A percentile compares a stretch with the other conserved stretches of the same genome.
Conservation (phyloP, 1,284 basidiomycete genomes). For the Thecaphora thlaspeos region DNA sequence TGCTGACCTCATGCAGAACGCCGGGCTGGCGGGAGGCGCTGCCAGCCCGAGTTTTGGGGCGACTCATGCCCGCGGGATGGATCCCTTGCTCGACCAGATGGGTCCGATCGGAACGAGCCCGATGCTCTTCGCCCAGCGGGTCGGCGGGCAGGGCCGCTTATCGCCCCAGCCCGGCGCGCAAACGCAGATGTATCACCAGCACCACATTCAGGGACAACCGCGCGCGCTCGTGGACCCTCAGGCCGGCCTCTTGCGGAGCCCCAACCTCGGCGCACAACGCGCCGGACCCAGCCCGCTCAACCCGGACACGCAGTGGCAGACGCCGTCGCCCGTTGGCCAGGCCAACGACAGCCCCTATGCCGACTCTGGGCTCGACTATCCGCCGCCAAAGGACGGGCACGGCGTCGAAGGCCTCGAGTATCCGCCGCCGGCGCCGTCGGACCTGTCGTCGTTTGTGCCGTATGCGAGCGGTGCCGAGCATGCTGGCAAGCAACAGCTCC, state of each 20-base stretch:
- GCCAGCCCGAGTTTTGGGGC: slow-evolving; percentile 5
- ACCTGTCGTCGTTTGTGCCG: slow-evolving; percentile 23
- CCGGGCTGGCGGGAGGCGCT: background rate
- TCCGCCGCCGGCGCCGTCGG: slow-evolving; percentile 22
- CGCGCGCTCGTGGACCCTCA: slow-evolving; percentile 19
- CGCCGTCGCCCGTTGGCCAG: background rate
- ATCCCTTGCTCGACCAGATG: slow-evolving; percentile 29
- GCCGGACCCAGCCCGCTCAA: slow-evolving; percentile 1
- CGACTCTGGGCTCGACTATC: slow-evolving; percentile 27
- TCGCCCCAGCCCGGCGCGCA: slow-evolving; percentile 10
- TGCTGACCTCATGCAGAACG: slow-evolving; percentile 38
- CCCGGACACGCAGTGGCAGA: background rate
- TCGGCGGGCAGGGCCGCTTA: slow-evolving; percentile 8
- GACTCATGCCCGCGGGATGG: slow-evolving; percentile 17
- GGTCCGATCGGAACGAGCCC: slow-evolving; percentile 48
- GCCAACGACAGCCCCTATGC: slow-evolving; percentile 12
- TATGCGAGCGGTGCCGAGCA: slow-evolving; percentile 7
- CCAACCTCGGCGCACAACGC: background rate
- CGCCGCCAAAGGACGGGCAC: slow-evolving; percentile 21
- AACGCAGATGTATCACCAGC: slow-evolving; percentile 12
- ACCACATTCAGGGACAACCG: slow-evolving; percentile 1
- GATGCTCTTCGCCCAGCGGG: slow-evolving; percentile 36
- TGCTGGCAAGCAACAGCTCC: slow-evolving; percentile 1
- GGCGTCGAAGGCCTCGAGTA: slow-evolving; percentile 33
- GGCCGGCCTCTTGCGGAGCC: slow-evolving; percentile 13